phyloP scores from a whole-genome alignment of 2,329 filamentous ascomycete genomes.

The Trichoderma aggressivum region DNA sequence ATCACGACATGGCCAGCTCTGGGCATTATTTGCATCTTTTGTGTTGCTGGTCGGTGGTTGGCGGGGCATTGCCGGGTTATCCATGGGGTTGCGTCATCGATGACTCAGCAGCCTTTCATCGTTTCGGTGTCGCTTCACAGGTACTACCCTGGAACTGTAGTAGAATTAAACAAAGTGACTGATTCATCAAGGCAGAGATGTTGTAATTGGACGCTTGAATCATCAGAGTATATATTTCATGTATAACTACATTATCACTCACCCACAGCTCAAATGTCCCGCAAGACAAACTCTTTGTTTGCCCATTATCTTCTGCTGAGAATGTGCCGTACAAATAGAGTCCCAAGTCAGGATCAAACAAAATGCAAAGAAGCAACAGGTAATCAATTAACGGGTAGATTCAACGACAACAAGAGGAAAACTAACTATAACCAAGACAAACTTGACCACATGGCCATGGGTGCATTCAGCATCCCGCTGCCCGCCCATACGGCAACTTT shows the following conservation, averaged over 20 bases:
- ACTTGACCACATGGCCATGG: no score
- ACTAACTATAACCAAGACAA: no score
- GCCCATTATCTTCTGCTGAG: no score
- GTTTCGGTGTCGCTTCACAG: not conserved
- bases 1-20: not conserved
- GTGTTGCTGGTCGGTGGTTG: not conserved
- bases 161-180: not conserved
- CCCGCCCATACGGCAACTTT: no score
- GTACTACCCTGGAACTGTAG: not conserved
- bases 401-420: no score
- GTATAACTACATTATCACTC: not conserved
- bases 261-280: not conserved
- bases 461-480: no score
- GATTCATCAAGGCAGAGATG: not conserved
- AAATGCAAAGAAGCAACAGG: no score
- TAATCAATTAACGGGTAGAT: no score
- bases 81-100: not conserved
- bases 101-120: conserved; percentile 1
- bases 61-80: conserved; percentile 13
- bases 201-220: not conserved
- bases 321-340: no score
- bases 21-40: not conserved
- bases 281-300: not conserved
- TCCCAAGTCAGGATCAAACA: no score
- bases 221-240: not conserved